Conservation (phyloP, 2,329 filamentous ascomycete genomes). For the Fulvia fulva region DNA sequence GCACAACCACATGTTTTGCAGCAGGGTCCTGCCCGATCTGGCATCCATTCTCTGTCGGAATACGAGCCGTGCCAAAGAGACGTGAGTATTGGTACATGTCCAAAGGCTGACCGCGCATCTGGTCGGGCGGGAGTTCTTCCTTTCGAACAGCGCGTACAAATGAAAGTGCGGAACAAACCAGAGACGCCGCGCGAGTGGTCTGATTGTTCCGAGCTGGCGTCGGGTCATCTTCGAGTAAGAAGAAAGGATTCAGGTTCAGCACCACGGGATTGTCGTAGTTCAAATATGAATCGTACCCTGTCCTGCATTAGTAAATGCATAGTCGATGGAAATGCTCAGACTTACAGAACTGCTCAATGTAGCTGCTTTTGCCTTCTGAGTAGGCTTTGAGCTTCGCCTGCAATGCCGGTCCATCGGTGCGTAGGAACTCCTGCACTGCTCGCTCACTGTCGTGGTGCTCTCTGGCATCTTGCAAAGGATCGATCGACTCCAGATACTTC, state of each 20-base stretch:
- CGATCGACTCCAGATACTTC: conserved; percentile 74
- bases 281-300: conserved; percentile 97
- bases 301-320: conserved; percentile 2
- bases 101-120: conserved; percentile 73
- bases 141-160: conserved; percentile 90
- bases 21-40: conserved; percentile 91
- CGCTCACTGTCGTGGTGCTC: conserved; percentile 80
- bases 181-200: conserved; percentile 85
- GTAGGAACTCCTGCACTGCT: conserved; percentile 79
- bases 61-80: conserved; percentile 88
- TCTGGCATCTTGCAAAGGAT: conserved; percentile 72
- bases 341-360: conserved; percentile 98
- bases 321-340: conserved; percentile 19
- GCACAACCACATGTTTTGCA: conserved; percentile 88
- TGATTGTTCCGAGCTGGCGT: conserved; percentile 96
- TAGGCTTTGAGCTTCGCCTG: conserved; percentile 90
- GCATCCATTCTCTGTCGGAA: conserved; percentile 91
- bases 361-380: conserved; percentile 85
- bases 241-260: conserved; percentile 95
- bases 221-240: conserved; percentile 93
- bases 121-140: conserved; percentile 89
- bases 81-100: conserved; percentile 99
- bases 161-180: conserved; percentile 83
- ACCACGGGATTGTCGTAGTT: conserved; percentile 98
- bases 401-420: conserved; percentile 72